Evolutionary conservation across 2,329 filamentous ascomycete species (phyloP).

Genomic region (Cercospora sesami): DNA sequence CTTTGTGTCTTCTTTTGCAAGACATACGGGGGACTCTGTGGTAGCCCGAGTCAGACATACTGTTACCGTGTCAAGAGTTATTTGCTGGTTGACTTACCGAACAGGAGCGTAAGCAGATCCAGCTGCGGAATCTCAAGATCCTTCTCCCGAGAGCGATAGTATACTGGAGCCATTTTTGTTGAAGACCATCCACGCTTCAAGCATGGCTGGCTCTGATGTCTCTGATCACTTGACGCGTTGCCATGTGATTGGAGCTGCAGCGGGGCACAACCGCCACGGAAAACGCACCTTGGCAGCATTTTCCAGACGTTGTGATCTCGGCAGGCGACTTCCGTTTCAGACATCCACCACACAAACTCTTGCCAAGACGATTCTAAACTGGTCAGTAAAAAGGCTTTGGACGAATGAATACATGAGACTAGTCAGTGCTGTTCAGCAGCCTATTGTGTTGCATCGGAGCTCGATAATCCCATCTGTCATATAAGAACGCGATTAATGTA

Average conservation of each 20-base stretch:
- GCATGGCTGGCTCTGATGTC: not conserved
- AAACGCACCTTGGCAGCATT: not conserved
- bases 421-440: too few species aligned
- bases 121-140: constrained; percentile 35
- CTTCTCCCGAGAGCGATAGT: constrained; percentile 5
- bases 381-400: too few species aligned
- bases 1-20: constrained; percentile 50
- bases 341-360: not conserved
- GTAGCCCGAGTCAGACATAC: not conserved
- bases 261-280: not conserved
- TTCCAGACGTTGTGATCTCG: not conserved
- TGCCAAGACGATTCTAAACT: too few species aligned
- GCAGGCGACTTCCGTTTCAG: not conserved
- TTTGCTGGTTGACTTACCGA: constrained; percentile 34
- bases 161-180: not conserved
- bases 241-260: not conserved
- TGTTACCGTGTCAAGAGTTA: not conserved
- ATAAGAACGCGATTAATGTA: too few species aligned
- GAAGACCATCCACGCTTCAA: not conserved
- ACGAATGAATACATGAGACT: too few species aligned
- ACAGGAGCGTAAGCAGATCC: constrained; percentile 43
- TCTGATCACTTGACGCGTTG: not conserved
- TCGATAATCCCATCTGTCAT: too few species aligned
- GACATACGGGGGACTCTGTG: constrained; percentile 24
- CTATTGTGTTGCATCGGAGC: too few species aligned